phyloP scores from a whole-genome alignment of 1,284 basidiomycete genomes.

The Ustilago sp. region DNA sequence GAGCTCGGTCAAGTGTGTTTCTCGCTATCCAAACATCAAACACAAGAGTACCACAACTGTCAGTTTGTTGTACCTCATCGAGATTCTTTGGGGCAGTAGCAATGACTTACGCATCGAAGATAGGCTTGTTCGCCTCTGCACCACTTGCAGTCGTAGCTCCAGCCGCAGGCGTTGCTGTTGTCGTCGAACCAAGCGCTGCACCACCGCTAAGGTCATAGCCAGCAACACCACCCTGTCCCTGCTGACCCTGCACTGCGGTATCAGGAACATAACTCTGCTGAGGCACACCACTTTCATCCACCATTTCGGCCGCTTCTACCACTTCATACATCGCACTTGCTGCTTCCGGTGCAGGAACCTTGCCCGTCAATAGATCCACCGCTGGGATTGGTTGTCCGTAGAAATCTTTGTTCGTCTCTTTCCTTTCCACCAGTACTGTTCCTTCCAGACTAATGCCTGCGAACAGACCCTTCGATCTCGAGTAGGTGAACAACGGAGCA shows the following conservation, averaged over 20 bases:
- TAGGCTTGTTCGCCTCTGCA: constrained; percentile 22
- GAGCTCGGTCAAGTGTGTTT: background rate
- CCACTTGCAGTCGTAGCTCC: background rate
- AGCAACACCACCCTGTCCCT: constrained; percentile 6
- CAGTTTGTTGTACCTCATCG: background rate
- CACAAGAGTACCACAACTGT: no score
- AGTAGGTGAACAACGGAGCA: constrained; percentile 97
- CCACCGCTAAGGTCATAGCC: constrained; percentile 33
- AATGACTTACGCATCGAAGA: constrained; percentile 47
- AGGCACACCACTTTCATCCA: constrained; percentile 77
- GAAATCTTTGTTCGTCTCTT: constrained; percentile 82
- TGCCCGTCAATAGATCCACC: constrained; percentile 87
- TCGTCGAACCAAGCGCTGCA: constrained; percentile 3
- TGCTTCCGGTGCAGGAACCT: constrained; percentile 94
- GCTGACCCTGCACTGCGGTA: constrained; percentile 8
- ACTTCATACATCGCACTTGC: constrained; percentile 93
- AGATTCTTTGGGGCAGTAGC: no score
- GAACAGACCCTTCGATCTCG: constrained; percentile 93
- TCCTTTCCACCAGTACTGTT: constrained; percentile 92
- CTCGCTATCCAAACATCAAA: background rate
- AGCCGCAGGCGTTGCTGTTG: constrained; percentile 7
- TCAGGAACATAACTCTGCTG: constrained; percentile 82
- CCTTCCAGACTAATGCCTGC: constrained; percentile 95
- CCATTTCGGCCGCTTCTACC: constrained; percentile 78
- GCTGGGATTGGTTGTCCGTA: constrained; percentile 93